Base-by-base conservation (phyloP, 306 rosid genomes). In the Citrullus mucosospermus region DNA sequence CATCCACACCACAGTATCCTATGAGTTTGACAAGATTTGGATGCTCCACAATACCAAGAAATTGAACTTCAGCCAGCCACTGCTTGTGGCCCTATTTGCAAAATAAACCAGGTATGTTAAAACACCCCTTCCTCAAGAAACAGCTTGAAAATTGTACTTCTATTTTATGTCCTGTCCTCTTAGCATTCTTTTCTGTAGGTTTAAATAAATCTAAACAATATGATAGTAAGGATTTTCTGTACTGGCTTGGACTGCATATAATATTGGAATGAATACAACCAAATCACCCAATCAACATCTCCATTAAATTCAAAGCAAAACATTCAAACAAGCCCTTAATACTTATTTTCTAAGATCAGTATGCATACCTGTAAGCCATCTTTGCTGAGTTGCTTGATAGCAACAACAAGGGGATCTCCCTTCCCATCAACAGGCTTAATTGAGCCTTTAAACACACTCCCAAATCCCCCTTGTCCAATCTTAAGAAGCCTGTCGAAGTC, bases 401-500 rank as follows among this genome's bases (percentile, higher is more conserved):
- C 98, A 77, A 90, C 97, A 6, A 69, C 28, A 34, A 90, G 18
- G n/a, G 82, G 63, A 22, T 83, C 87, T 2, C 88, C 93, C 73
- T 84, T 87, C 71, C 84, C 91, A 71, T 81, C 86, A 83, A 77
- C 80, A 76, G 93, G 87, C 79, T 87, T 85, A 72, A 92, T 89
- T 78, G 91, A 89, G 61, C 90, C 96, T 84, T 88, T 92, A 76
- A 82, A 93, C 1, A 93, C 98, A 80, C 86, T 89, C 50, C 98
- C 97, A 82, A 93, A 93, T 77, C 98, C 98, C 50, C 98, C 98
- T 87, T 93, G 96, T 15, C 98, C 97, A 25, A 92, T 89, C 89
- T 92, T 89, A 65, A 81, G 84, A 72, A 90, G 84, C 85, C 88
- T 86, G 68, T 62, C 86, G 87, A 93, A 92, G 83, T 87, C 82